These are phyloP conservation scores for Plasmodium relictum DNA, from an alignment of 169 alveolate species.

Conservation along the genomic window DNA sequence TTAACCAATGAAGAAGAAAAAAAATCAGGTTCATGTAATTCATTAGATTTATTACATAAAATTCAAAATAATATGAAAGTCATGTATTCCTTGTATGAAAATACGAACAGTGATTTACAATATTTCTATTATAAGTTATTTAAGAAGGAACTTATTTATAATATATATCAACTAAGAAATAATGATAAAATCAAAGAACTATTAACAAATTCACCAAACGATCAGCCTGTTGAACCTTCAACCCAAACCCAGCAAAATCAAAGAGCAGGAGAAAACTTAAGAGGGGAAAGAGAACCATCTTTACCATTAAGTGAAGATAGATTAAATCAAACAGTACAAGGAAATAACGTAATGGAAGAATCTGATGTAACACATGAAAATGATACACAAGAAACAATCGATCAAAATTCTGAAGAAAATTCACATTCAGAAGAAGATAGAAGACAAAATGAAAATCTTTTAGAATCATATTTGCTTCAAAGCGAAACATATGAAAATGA, in stretches of 20 bases:
- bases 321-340: background rate
- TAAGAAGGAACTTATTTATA: slow-evolving; percentile 41
- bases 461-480: slow-evolving; percentile 1
- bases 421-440: background rate
- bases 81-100: slow-evolving; percentile 56
- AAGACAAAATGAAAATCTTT: background rate
- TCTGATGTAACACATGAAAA: background rate
- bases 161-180: slow-evolving; percentile 12
- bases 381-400: background rate
- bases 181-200: slow-evolving; percentile 6
- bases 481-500: background rate
- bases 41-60: slow-evolving; percentile 27
- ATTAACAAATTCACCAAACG: background rate
- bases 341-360: background rate
- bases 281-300: background rate
- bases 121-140: slow-evolving; percentile 8
- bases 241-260: background rate
- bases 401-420: background rate
- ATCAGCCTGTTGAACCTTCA: background rate
- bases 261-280: background rate
- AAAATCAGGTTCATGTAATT: background rate
- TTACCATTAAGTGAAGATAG: background rate
- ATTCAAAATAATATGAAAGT: slow-evolving; percentile 40
- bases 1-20: background rate
- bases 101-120: background rate